phyloP scores from a whole-genome alignment of 148 eudicot genomes.

The Chenopodium formosanum region DNA sequence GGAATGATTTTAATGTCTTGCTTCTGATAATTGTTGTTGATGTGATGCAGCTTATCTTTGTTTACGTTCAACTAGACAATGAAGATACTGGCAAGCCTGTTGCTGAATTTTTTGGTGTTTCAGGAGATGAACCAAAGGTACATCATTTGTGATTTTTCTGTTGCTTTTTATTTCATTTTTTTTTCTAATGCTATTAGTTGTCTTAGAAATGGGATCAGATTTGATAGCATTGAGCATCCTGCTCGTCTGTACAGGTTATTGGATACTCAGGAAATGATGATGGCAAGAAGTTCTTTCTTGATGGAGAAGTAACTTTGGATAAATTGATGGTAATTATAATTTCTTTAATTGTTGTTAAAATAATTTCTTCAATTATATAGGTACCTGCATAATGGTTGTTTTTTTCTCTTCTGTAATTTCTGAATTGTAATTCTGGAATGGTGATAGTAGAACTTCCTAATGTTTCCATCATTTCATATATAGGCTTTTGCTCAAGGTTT shows the following conservation, averaged over 20 bases:
- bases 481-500: slow-evolving; percentile 75
- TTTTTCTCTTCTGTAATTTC: neutral
- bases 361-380: neutral
- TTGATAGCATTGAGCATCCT: neutral
- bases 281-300: slow-evolving; percentile 54
- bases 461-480: neutral
- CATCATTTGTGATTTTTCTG: neutral
- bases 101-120: slow-evolving; percentile 80
- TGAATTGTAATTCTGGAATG: neutral
- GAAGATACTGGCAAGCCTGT: slow-evolving; percentile 92
- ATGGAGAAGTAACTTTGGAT: slow-evolving; percentile 57
- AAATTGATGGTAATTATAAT: slow-evolving; percentile 55
- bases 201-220: neutral
- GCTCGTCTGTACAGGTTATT: slow-evolving; percentile 49
- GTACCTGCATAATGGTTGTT: neutral
- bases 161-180: neutral
- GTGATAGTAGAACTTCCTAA: neutral
- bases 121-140: slow-evolving; percentile 71
- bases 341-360: neutral
- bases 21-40: slow-evolving; percentile 1
- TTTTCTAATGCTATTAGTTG: neutral
- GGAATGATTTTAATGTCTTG: neutral
- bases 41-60: slow-evolving; percentile 68
- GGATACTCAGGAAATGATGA: slow-evolving; percentile 75
- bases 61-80: slow-evolving; percentile 70